Evolutionary conservation across 2,329 filamentous ascomycete genomes (phyloP), one percentile per base, ranked within the genome.

Genomic region (Fusarium luffae): DNA sequence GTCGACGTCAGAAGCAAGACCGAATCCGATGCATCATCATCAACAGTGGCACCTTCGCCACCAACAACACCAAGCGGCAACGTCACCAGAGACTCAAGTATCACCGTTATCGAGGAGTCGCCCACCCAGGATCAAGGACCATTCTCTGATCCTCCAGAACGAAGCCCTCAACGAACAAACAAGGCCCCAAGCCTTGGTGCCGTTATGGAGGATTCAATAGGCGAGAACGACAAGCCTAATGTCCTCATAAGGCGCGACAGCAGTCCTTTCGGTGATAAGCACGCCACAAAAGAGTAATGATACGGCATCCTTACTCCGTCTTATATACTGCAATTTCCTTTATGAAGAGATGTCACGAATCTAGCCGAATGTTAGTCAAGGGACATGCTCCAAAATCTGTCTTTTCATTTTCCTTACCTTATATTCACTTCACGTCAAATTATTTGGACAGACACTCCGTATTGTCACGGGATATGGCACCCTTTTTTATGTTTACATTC

Each of bases 201-300:
- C 7, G 84, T 89, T 28, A 85, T 85, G 23, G 86, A 88, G 72
- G 86, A 88, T 51, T 65, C 80, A 76, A 68, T 77, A 77, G 69
- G 81, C 76, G 30, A 82, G 79, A 49, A 79, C 76, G 62, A 79
- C 72, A 66, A 47, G 72, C 75, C 47, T 34, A 73, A 70, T 41
- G 73, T 76, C 21, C 73, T 60, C 37, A 72, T 77, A 54, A 76
- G 73, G 61, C 71, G 78, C 37, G 79, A 76, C 18, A 76, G 71
- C 61, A 88, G 85, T 70, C 87, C 86, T 3, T 89, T 89, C 73
- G 83, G 85, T 21, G 87, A 89, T 68, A 85, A 88, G 72, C 82
- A 89, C 71, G 87, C 86, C 54, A 85, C 87, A 30, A 83, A 82
- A 71, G 85, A 86, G 68, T 83, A 74, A 78, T 69, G 54, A 54